A percentile compares a stretch with the other conserved stretches of the same genome.
Evolutionary conservation across 2,329 filamentous ascomycete genomes (phyloP).

Genomic region (Amesomyces nigricolor): DNA sequence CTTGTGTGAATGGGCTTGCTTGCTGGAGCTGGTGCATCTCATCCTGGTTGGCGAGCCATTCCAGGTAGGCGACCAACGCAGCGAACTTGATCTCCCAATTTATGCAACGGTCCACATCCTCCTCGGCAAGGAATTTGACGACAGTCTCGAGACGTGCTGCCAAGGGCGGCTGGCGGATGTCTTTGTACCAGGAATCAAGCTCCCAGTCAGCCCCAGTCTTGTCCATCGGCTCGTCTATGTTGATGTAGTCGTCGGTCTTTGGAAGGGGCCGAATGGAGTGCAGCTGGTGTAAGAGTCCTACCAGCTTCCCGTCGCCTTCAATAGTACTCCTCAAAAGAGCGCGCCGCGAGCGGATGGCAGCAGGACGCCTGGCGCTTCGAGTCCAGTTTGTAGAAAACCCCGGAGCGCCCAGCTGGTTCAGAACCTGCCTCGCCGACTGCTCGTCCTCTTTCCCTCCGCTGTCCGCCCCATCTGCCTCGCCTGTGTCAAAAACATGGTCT

Average conservation of each 20-base stretch:
- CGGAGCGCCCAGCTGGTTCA: not conserved
- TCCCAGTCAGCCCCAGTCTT: conserved; percentile 19
- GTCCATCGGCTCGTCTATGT: not conserved
- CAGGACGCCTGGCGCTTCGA: not conserved
- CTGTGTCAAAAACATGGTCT: too few species aligned
- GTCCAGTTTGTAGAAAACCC: too few species aligned
- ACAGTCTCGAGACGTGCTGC: conserved; percentile 30
- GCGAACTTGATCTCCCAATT: conserved; percentile 36
- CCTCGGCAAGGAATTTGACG: conserved; percentile 44
- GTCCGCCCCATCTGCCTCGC: too few species aligned
- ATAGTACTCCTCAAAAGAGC: not conserved
- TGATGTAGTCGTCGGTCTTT: not conserved
- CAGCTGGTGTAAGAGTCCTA: not conserved
- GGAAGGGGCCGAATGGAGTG: not conserved
- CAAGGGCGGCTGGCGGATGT: conserved; percentile 30
- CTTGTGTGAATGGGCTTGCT: conserved; percentile 22
- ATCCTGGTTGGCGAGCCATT: conserved; percentile 29
- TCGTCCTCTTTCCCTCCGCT: not conserved
- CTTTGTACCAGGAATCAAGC: conserved; percentile 19
- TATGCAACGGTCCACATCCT: conserved; percentile 40
- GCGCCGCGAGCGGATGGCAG: not conserved
- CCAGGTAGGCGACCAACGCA: conserved; percentile 37
- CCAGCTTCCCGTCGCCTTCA: not conserved
- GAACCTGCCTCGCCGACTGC: not conserved
- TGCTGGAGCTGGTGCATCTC: conserved; percentile 25